Percentiles rank a stretch among this genome's conserved stretches.
phyloP scores from a whole-genome alignment of 768 basidiomycete genomes.

The Pleurotus citrinopileatus region DNA sequence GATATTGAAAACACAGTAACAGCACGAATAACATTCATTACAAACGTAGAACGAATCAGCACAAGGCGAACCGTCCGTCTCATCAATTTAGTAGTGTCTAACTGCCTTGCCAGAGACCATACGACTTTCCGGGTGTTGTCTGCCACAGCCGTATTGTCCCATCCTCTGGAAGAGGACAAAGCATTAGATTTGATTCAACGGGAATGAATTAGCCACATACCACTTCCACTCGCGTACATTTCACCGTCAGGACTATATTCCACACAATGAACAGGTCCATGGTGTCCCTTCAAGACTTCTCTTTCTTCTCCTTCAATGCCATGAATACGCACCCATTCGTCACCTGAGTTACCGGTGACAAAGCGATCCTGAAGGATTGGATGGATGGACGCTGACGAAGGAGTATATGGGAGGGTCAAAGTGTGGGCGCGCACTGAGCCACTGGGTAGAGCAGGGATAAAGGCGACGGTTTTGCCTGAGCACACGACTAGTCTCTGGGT shows the following conservation, averaged over 20 bases:
- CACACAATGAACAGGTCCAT: constrained; percentile 94
- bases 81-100: constrained; percentile 26
- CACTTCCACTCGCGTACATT: constrained; percentile 95
- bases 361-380: constrained; percentile 87
- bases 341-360: constrained; percentile 83
- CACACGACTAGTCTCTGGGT: constrained; percentile 87
- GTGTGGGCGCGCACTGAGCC: constrained; percentile 67
- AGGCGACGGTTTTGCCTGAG: constrained; percentile 88
- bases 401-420: constrained; percentile 77
- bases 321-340: constrained; percentile 97
- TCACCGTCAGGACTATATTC: constrained; percentile 96
- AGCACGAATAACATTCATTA: neutral
- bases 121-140: constrained; percentile 89
- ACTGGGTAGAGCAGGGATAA: constrained; percentile 74
- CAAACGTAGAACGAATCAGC: neutral
- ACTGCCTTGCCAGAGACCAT: constrained; percentile 85
- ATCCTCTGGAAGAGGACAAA: constrained; percentile 53
- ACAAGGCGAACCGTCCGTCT: neutral
- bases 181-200: constrained; percentile 10
- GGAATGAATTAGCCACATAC: constrained; percentile 44
- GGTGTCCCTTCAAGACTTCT: constrained; percentile 94
- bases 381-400: constrained; percentile 94
- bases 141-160: constrained; percentile 97
- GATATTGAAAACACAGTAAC: neutral
- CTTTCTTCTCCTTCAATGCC: constrained; percentile 86